Base-by-base conservation (phyloP, 192 early-diverging fungal species). In the Coemansia sp. region DNA sequence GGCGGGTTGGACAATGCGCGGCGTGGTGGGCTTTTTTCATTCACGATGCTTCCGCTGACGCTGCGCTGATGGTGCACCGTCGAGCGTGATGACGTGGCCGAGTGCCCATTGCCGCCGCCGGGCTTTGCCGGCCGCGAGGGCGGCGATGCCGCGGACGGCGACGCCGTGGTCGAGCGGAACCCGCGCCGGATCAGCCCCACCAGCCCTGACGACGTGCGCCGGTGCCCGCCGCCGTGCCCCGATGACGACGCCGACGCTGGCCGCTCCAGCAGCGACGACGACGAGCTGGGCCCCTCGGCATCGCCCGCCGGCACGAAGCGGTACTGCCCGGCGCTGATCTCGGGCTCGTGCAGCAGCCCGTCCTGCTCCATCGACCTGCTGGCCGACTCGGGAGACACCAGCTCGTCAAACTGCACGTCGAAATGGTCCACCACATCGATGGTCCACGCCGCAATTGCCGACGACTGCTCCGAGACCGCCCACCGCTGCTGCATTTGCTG, bases 351-450 rank as follows among this genome's bases (percentile, higher is more conserved):
- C 34, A 16, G 50, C 30, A 16, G 50, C 30, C 10, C 17, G 21
- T n/a, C n/a, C n/a, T n/a, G n/a, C n/a, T n/a, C n/a, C n/a, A n/a
- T n/a, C n/a, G n/a, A n/a, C n/a, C n/a, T n/a, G n/a, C n/a, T n/a
- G n/a, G n/a, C n/a, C n/a, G n/a, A 48, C 28, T 56, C 28, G 7
- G 66, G 39, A 14, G 60, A 56, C n/a, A 76, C 66, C 1, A 71
- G 69, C 37, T 68, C 72, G 36, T 76, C 72, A 47, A 76, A 76
- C 26, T 49, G 54, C 55, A 76, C 66, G 41, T 65, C 62, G 51
- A 76, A 76, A 11, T 50, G 62, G 47, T 76, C 73, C 8, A 76
- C 73, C 6, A 76, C 50, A 2, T 76, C 73, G 46, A 76, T 36
- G 1, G 51, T 52, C 73, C 73, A 76, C 21, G 51, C 58, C 20